phyloP scores from a whole-genome alignment of 352 stramenopile genomes.

The Thraustochytrium striatum region DNA sequence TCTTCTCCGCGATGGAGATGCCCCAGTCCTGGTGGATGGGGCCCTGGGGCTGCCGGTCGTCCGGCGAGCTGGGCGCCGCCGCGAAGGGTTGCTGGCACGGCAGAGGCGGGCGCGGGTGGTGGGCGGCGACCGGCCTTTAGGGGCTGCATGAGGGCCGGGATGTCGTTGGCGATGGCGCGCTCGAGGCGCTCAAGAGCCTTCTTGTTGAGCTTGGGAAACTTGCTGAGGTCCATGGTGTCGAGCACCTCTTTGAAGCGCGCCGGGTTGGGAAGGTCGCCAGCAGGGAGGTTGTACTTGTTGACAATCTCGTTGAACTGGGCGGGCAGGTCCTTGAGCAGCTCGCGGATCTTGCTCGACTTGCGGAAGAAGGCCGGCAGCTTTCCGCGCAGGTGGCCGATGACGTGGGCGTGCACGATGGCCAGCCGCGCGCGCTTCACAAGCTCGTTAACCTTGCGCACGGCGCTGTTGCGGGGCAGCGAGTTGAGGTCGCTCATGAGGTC shows the following conservation, averaged over 20 bases:
- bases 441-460: constrained; percentile 86
- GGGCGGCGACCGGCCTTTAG: constrained; percentile 77
- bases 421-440: constrained; percentile 90
- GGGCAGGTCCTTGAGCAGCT: constrained; percentile 87
- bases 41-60: constrained; percentile 54
- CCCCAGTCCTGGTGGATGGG: constrained; percentile 63
- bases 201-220: constrained; percentile 74
- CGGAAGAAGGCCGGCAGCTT: constrained; percentile 94
- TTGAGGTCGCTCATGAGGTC: constrained; percentile 94
- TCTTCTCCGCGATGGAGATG: constrained; percentile 62
- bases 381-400: constrained; percentile 90
- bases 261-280: constrained; percentile 82
- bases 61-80: constrained; percentile 51
- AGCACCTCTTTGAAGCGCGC: constrained; percentile 77
- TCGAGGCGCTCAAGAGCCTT: constrained; percentile 79
- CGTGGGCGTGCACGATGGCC: constrained; percentile 92
- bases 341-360: constrained; percentile 91
- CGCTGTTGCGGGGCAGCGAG: constrained; percentile 81
- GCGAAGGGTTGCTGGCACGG: constrained; percentile 58
- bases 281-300: constrained; percentile 90
- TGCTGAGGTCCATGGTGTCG: constrained; percentile 76
- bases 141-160: constrained; percentile 69
- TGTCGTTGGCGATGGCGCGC: constrained; percentile 77
- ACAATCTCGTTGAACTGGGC: constrained; percentile 94
- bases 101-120: constrained; percentile 78